phyloP scores from a whole-genome alignment of 441 rosid species.

The Syzygium malaccense region DNA sequence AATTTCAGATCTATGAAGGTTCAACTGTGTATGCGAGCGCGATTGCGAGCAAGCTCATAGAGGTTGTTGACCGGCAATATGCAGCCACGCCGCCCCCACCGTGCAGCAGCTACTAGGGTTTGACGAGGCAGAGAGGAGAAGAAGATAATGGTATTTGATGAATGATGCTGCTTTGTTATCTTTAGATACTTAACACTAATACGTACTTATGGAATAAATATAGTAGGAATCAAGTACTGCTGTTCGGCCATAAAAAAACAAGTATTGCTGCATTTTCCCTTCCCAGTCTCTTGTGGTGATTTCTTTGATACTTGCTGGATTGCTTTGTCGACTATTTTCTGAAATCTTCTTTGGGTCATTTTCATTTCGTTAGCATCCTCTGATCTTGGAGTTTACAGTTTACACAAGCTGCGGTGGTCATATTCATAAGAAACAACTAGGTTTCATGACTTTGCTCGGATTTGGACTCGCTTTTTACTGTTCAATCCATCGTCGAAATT shows the following conservation, averaged over 20 bases:
- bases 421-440: neutral
- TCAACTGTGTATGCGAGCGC: conserved; percentile 64
- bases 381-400: neutral
- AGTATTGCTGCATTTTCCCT: neutral
- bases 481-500: neutral
- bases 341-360: neutral
- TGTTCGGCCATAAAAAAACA: neutral
- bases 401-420: neutral
- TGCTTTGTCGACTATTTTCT: neutral
- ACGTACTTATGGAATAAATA: neutral
- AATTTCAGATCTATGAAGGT: conserved; percentile 53
- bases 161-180: neutral
- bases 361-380: neutral
- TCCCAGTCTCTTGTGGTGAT: neutral
- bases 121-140: neutral
- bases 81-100: conserved; percentile 29
- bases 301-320: neutral
- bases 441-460: neutral
- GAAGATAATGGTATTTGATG: neutral
- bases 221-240: neutral
- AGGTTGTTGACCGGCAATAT: conserved; percentile 55
- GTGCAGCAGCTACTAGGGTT: conserved; percentile 15
- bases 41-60: conserved; percentile 66
- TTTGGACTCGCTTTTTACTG: neutral
- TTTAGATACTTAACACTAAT: neutral